Conservation (phyloP, 441 rosid species). For the Corymbia calophylla region DNA sequence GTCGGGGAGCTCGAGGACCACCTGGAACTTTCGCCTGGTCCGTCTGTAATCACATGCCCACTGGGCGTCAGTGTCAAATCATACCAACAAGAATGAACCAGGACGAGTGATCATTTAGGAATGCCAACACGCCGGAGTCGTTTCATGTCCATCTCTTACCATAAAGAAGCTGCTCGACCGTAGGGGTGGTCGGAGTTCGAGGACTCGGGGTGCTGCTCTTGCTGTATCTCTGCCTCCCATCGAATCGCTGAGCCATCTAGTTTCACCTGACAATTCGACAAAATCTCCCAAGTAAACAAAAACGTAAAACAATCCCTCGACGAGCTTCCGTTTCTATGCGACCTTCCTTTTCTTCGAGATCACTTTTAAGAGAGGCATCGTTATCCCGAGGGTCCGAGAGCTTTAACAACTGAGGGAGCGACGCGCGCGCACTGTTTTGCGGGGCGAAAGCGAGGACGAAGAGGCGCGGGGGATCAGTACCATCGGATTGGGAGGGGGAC, state of each 20-base stretch:
- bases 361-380: neutral
- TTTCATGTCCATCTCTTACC: neutral
- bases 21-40: constrained; percentile 31
- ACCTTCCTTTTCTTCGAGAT: neutral
- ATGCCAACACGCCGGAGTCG: neutral
- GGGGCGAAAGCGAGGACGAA: neutral
- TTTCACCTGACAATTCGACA: neutral
- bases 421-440: neutral
- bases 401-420: neutral
- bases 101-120: neutral
- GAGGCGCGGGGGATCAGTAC: neutral
- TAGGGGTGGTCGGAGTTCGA: neutral
- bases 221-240: neutral
- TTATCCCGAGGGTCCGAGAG: neutral
- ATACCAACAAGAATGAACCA: neutral
- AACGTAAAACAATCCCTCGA: neutral
- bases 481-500: neutral
- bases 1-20: constrained; percentile 11
- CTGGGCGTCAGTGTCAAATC: neutral
- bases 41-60: neutral
- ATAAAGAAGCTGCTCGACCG: neutral
- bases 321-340: neutral
- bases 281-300: neutral
- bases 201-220: neutral
- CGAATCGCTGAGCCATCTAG: neutral